Evolutionary conservation across 129 eudicot genomes (phyloP), one percentile per base, ranked within the genome.

Genomic region (Chrysanthemum seticuspe): DNA sequence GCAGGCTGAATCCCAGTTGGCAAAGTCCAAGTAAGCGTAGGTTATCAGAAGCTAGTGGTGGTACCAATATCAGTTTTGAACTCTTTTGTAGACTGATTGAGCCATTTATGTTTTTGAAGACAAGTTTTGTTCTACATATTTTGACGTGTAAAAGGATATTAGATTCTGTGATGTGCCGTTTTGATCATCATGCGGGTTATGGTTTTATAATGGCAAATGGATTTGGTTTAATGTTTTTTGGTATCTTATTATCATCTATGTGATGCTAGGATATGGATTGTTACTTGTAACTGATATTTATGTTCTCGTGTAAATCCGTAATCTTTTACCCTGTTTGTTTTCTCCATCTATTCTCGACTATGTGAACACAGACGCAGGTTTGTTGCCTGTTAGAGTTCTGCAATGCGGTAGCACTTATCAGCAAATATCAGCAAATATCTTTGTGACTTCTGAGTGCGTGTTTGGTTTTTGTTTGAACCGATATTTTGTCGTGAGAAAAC

Each of bases 1-100:
- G 58, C 74, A 76, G 80, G 60, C 74, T 14, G 80, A 76, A 15
- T 54, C 74, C 57, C 74, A 57, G 54, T 76, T 76, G 80, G 65
- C 80, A 51, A 76, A 76, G 66, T 76, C 74, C 5, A 76, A 69
- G 80, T 67, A 76, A 48, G 14, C 51, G 2, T 65, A 45, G 31
- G 76, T 25, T 62, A 3, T 36, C 0, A 1, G 52, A 14, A 62
- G 67, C 34, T 62, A 62, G 16, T 14, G 2, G 69, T 64, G 69
- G 68, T 64, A 2, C 23, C 2, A 8, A 16, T 19, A 65, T 65
- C 51, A 56, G 73, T 75, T 72, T 36, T 72, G 23, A 62, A 60
- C 13, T 60, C 11, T 19, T 19, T 60, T 72, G 34, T 72, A 5
- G 29, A 16, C 18, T 48, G 27, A 14, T 29, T 10, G 23, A 48